Conservation (phyloP, 352 stramenopile species). For the Blastocystis sp. region DNA sequence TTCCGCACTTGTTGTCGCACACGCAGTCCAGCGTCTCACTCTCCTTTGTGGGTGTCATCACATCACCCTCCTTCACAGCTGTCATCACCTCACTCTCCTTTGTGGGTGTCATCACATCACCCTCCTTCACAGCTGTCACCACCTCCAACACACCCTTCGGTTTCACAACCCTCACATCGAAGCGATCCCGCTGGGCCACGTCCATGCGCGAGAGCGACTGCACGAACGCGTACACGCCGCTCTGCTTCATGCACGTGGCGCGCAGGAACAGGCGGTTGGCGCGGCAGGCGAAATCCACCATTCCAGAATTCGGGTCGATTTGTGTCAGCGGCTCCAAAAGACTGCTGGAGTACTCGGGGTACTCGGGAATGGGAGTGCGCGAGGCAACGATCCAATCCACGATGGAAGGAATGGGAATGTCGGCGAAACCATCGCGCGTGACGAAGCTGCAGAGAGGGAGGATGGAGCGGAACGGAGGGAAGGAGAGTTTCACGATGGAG, state of each 20-base stretch:
- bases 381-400: conserved; percentile 3
- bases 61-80: too few species aligned
- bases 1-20: neutral
- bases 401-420: conserved; percentile 19
- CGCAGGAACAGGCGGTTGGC: conserved; percentile 28
- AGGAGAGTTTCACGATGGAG: neutral
- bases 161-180: neutral
- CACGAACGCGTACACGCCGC: neutral
- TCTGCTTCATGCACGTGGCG: neutral
- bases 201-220: neutral
- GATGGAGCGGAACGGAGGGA: neutral
- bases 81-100: too few species aligned
- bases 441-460: conserved; percentile 14
- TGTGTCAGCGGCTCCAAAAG: neutral
- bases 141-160: neutral
- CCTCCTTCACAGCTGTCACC: too few species aligned
- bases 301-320: neutral
- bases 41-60: too few species aligned
- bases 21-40: neutral
- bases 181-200: neutral
- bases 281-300: neutral
- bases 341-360: neutral
- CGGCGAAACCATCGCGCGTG: neutral
- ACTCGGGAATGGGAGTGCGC: neutral
- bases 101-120: too few species aligned